Base-by-base conservation (phyloP, 2,329 filamentous ascomycete species). In the Exophiala lecanii-corni region DNA sequence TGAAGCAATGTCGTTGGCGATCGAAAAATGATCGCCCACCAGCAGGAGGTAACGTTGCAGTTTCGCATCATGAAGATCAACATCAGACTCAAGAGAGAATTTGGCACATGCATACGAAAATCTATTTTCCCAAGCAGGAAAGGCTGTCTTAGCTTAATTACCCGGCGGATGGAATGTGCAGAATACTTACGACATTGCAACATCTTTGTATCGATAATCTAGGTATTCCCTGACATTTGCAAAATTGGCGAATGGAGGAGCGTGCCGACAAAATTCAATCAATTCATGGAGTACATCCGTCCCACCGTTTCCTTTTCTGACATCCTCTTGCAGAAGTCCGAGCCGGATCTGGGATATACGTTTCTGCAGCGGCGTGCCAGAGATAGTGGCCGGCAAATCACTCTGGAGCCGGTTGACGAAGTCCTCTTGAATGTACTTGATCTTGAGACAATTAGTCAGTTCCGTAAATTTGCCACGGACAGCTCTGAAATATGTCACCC, bases 121-220 rank as follows among this genome's bases (percentile, higher is more conserved):
- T 7, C 30, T 33, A 15, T 33, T n/a, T n/a, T n/a, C n/a, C n/a
- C n/a, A n/a, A n/a, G n/a, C n/a, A n/a, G n/a, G n/a, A n/a, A n/a
- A n/a, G n/a, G n/a, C n/a, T n/a, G n/a, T n/a, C n/a, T n/a, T n/a
- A n/a, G n/a, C n/a, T n/a, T n/a, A n/a, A n/a, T n/a, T n/a, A n/a
- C n/a, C n/a, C n/a, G n/a, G n/a, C n/a, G n/a, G n/a, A n/a, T n/a
- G n/a, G n/a, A n/a, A n/a, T n/a, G n/a, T n/a, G n/a, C n/a, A n/a
- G n/a, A n/a, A 13, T 15, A 33, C 30, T 33, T 33, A 33, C 30
- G 7, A 6, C 30, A 33, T 33, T 6, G 30, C 30, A 33, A 33
- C 30, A 33, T 33, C 30, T 33, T 33, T 17, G 16, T 33, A 33
- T 7, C 30, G 30, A 33, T 33, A 33, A 7, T 33, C 30, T 15